phyloP scores from a whole-genome alignment of 1,284 basidiomycete species.

The Ganoderma lucidum region DNA sequence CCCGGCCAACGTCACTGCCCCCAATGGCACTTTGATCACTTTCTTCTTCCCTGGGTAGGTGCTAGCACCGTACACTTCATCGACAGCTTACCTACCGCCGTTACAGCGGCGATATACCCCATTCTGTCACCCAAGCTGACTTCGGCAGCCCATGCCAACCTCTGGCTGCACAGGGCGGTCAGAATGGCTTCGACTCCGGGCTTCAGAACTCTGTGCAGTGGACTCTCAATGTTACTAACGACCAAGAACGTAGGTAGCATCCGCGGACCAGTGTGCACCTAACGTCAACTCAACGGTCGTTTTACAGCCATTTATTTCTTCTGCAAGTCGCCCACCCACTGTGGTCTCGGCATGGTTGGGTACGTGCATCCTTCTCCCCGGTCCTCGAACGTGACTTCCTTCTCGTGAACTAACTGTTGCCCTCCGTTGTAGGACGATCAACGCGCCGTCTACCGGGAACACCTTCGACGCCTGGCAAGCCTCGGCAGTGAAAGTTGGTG shows the following conservation, averaged over 20 bases:
- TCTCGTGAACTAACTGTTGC: neutral
- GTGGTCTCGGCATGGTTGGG: constrained; percentile 67
- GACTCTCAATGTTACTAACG: constrained; percentile 59
- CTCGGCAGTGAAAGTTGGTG: constrained; percentile 53
- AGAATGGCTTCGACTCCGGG: constrained; percentile 61
- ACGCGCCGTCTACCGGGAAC: constrained; percentile 62
- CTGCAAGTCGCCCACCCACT: constrained; percentile 64
- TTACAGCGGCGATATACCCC: constrained; percentile 38
- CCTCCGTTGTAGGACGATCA: constrained; percentile 54
- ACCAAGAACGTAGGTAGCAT: constrained; percentile 49
- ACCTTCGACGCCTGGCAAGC: constrained; percentile 59
- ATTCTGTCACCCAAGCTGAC: constrained; percentile 64
- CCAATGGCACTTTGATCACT: constrained; percentile 56
- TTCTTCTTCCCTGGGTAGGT: constrained; percentile 62
- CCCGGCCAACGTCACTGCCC: constrained; percentile 56
- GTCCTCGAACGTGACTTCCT: neutral
- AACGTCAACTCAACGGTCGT: neutral
- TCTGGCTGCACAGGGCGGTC: constrained; percentile 47
- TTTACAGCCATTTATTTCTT: constrained; percentile 67
- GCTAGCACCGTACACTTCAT: constrained; percentile 34
- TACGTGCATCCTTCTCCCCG: constrained; percentile 25
- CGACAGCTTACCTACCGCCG: neutral
- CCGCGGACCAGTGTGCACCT: constrained; percentile 2
- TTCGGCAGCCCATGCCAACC: constrained; percentile 58
- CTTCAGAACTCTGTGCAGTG: constrained; percentile 50